A percentile compares a stretch with the other conserved stretches of the same genome.
Conservation (phyloP, 768 basidiomycete genomes). For the Suillus subaureus region DNA sequence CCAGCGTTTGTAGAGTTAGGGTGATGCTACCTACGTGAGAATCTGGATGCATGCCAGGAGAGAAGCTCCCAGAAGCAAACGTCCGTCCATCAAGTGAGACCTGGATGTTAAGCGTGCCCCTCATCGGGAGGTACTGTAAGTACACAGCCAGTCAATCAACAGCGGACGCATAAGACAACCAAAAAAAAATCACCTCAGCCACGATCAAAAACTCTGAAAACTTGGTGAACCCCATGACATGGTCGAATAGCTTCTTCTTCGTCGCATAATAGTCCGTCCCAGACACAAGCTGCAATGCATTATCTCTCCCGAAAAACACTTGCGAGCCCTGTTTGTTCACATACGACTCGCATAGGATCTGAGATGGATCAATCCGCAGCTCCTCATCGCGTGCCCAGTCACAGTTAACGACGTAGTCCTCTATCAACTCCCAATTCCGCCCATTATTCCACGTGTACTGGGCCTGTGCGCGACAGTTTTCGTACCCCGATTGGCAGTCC, state of each 20-base stretch:
- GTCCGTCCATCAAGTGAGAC: slow-evolving; percentile 89
- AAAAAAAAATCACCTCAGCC: slow-evolving; percentile 69
- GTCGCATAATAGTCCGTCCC: slow-evolving; percentile 72
- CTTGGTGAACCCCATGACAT: slow-evolving; percentile 93
- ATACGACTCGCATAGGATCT: slow-evolving; percentile 93
- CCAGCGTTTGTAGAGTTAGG: background rate
- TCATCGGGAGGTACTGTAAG: slow-evolving; percentile 50
- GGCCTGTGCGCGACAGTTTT: slow-evolving; percentile 73
- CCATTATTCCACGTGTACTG: slow-evolving; percentile 80
- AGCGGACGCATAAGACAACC: background rate
- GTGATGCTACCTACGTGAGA: slow-evolving; percentile 68
- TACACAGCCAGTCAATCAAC: slow-evolving; percentile 19
- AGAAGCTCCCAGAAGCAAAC: slow-evolving; percentile 89
- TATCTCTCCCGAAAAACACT: slow-evolving; percentile 45
- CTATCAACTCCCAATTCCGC: slow-evolving; percentile 73
- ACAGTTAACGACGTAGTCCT: slow-evolving; percentile 87
- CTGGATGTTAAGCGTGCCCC: slow-evolving; percentile 74
- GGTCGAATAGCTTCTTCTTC: slow-evolving; percentile 78
- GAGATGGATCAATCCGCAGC: slow-evolving; percentile 77
- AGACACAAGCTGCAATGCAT: slow-evolving; percentile 77
- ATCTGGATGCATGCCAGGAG: slow-evolving; percentile 85
- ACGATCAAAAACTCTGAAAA: slow-evolving; percentile 97
- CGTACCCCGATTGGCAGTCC: slow-evolving; percentile 54
- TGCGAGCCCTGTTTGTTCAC: slow-evolving; percentile 82
- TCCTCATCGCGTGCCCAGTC: slow-evolving; percentile 86